phyloP scores from a whole-genome alignment of 441 rosid genomes.

The Adansonia madagascariensis region DNA sequence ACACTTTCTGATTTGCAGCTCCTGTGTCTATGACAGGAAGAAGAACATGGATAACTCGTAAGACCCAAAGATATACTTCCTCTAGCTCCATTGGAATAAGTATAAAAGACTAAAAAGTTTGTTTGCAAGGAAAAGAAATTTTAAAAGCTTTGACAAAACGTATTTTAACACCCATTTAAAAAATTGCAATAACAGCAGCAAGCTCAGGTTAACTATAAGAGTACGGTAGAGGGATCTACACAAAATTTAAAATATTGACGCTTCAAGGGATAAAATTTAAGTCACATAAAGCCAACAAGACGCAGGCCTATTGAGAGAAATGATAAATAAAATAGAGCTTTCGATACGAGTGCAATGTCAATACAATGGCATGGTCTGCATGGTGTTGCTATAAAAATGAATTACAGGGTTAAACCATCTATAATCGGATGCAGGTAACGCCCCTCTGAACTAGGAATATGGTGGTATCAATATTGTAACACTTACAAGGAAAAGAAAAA shows the following conservation, averaged over 20 bases:
- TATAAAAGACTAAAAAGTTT: background rate
- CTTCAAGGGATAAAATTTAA: background rate
- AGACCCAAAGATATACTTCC: background rate
- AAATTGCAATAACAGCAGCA: background rate
- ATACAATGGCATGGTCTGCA: background rate
- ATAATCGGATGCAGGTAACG: background rate
- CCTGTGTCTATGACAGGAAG: slow-evolving; percentile 48
- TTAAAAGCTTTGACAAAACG: slow-evolving; percentile 7
- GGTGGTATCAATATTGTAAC: background rate
- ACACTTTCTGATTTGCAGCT: slow-evolving; percentile 52
- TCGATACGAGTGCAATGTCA: background rate
- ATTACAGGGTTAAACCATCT: slow-evolving; percentile 13
- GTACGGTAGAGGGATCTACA: background rate
- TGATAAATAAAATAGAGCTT: background rate
- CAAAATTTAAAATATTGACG: background rate
- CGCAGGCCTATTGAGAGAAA: slow-evolving; percentile 4
- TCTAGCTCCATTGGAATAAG: background rate
- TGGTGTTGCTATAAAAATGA: background rate
- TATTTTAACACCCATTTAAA: background rate
- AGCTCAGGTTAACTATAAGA: background rate
- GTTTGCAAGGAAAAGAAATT: background rate
- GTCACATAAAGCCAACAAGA: background rate
- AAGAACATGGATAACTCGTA: background rate
- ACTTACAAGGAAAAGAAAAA: background rate
- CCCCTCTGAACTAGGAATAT: background rate